These are phyloP conservation scores for Penicillium fimorum DNA, from an alignment of 495 filamentous ascomycete genomes.

Conservation along the genomic window DNA sequence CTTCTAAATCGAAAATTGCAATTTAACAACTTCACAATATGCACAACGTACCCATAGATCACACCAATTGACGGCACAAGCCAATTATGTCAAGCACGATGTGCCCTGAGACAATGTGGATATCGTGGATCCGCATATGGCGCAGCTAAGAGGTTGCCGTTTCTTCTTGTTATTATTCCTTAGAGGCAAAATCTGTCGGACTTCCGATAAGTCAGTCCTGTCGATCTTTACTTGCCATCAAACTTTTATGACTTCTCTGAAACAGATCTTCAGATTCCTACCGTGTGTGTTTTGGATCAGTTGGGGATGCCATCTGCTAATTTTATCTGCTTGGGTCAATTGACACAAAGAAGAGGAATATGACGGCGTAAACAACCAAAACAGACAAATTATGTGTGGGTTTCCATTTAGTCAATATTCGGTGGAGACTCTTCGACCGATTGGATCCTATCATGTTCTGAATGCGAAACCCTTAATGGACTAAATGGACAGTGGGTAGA, in stretches of 20 bases:
- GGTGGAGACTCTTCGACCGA: conserved; percentile 2
- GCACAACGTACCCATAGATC: neutral
- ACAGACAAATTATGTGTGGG: neutral
- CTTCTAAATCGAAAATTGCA: neutral
- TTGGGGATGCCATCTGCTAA: neutral
- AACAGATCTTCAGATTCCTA: conserved; percentile 1
- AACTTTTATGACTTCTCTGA: conserved; percentile 1
- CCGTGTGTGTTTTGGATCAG: neutral
- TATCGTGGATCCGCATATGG: neutral
- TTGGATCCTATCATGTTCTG: conserved; percentile 1
- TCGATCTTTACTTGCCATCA: neutral
- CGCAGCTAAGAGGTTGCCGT: neutral
- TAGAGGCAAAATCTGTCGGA: neutral
- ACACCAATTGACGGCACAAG: neutral
- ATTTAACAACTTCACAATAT: neutral
- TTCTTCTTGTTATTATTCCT: neutral
- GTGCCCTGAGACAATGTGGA: conserved; percentile 10
- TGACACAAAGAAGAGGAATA: neutral
- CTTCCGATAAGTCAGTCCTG: neutral
- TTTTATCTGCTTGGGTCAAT: neutral
- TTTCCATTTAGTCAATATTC: neutral
- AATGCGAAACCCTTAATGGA: neutral
- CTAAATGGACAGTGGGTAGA: neutral
- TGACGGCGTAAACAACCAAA: neutral
- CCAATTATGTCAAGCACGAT: conserved; percentile 2